These are phyloP conservation scores for Fusarium oxysporum DNA, from an alignment of 2,329 filamentous ascomycete genomes.

Conservation along the genomic window DNA sequence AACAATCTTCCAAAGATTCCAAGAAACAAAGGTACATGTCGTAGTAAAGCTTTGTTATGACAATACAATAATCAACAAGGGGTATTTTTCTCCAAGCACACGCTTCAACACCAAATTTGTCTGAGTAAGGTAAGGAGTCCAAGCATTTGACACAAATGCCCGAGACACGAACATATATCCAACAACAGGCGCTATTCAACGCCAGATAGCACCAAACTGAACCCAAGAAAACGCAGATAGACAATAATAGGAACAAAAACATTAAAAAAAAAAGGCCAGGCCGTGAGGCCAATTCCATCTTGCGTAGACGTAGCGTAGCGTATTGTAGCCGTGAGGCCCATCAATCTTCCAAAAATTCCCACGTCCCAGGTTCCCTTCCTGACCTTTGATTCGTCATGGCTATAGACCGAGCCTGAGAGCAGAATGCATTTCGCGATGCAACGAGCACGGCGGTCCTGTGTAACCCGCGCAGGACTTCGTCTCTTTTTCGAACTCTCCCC, in stretches of 20 bases:
- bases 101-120: slow-evolving; percentile 35
- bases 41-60: slow-evolving; percentile 26
- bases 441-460: slow-evolving; percentile 45
- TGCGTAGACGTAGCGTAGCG: slow-evolving; percentile 38
- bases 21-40: slow-evolving; percentile 33
- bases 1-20: not conserved
- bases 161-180: slow-evolving; percentile 8
- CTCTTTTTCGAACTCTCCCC: slow-evolving; percentile 25
- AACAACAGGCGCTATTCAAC: slow-evolving; percentile 35
- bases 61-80: slow-evolving; percentile 24
- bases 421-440: slow-evolving; percentile 15
- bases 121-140: slow-evolving; percentile 9
- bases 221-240: slow-evolving; percentile 13
- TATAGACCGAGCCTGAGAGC: slow-evolving; percentile 22
- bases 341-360: slow-evolving; percentile 45
- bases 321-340: slow-evolving; percentile 45
- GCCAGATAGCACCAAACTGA: slow-evolving; percentile 36
- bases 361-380: slow-evolving; percentile 36
- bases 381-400: slow-evolving; percentile 32
- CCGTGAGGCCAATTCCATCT: slow-evolving; percentile 48
- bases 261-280: slow-evolving; percentile 44
- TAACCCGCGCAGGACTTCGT: slow-evolving; percentile 45
- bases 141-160: slow-evolving; percentile 11
- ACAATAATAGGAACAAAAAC: slow-evolving; percentile 26
- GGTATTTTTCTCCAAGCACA: slow-evolving; percentile 41